Evolutionary conservation across 805 yeast genomes (phyloP).

Genomic region (Schwanniomyces sp.): DNA sequence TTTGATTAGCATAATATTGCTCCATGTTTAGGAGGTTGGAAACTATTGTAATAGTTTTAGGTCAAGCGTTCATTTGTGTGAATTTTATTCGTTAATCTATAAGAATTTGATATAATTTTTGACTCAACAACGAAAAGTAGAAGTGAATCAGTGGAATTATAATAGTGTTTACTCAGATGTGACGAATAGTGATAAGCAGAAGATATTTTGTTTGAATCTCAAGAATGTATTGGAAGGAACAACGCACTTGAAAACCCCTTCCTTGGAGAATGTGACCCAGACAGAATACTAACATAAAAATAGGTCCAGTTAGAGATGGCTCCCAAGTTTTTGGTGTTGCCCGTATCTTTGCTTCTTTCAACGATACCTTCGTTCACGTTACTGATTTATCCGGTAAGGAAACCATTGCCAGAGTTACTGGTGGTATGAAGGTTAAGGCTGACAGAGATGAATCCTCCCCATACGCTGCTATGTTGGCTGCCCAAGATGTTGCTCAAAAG

Average conservation of each 20-base stretch:
- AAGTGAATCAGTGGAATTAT: background rate
- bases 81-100: background rate
- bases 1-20: conserved; percentile 4
- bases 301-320: conserved; percentile 70
- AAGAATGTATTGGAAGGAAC: too few species aligned
- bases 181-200: too few species aligned
- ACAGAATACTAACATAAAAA: conserved; percentile 13
- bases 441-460: conserved; percentile 99
- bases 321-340: conserved; percentile 99
- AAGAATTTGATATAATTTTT: too few species aligned
- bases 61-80: background rate
- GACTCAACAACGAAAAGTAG: background rate
- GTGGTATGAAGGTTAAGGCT: conserved; percentile 99
- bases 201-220: too few species aligned
- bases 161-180: too few species aligned
- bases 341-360: conserved; percentile 99
- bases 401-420: conserved; percentile 99
- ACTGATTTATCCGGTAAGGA: conserved; percentile 99
- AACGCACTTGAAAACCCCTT: background rate
- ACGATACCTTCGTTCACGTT: conserved; percentile 99
- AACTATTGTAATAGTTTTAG: background rate
- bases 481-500: conserved; percentile 98
- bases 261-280: background rate
- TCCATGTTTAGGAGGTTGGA: background rate
- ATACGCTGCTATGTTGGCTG: conserved; percentile 99